These are phyloP conservation scores for Globisporangium echinulatum DNA, from an alignment of 352 stramenopile species.

Conservation along the genomic window DNA sequence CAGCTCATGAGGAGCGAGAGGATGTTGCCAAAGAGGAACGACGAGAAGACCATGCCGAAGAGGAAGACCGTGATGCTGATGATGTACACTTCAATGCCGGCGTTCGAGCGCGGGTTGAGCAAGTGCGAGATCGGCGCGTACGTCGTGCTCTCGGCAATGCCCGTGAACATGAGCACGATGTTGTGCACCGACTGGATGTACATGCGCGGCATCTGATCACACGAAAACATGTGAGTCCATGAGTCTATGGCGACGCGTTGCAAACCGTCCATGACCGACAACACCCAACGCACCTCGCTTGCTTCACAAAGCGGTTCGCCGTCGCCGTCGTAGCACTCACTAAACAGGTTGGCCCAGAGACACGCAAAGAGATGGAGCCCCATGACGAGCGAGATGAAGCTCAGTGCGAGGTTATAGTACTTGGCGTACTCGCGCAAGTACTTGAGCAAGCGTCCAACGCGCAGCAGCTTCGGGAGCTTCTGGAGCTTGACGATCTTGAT, in stretches of 20 bases:
- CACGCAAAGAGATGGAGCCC: slow-evolving; percentile 70
- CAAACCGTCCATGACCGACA: background rate
- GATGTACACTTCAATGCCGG: slow-evolving; percentile 48
- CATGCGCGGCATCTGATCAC: slow-evolving; percentile 38
- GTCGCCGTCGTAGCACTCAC: slow-evolving; percentile 36
- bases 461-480: slow-evolving; percentile 80
- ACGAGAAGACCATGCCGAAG: slow-evolving; percentile 57
- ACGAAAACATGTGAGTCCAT: background rate
- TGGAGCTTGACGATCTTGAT: slow-evolving; percentile 82
- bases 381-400: slow-evolving; percentile 55
- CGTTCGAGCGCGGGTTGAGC: slow-evolving; percentile 30
- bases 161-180: slow-evolving; percentile 77
- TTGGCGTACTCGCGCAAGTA: slow-evolving; percentile 80
- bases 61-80: slow-evolving; percentile 67
- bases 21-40: slow-evolving; percentile 77
- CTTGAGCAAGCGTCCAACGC: slow-evolving; percentile 63
- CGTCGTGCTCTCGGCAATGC: slow-evolving; percentile 55
- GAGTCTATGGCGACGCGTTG: no score
- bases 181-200: slow-evolving; percentile 72
- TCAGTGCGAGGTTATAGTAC: slow-evolving; percentile 78
- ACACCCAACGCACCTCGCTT: slow-evolving; percentile 20
- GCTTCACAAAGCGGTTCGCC: slow-evolving; percentile 26
- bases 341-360: slow-evolving; percentile 67
- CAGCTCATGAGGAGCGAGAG: slow-evolving; percentile 74
- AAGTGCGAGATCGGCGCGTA: slow-evolving; percentile 54